Percentiles rank a stretch among this genome's conserved stretches.
Conservation (phyloP, 495 filamentous ascomycete genomes). For the Trypethelium eluteriae region DNA sequence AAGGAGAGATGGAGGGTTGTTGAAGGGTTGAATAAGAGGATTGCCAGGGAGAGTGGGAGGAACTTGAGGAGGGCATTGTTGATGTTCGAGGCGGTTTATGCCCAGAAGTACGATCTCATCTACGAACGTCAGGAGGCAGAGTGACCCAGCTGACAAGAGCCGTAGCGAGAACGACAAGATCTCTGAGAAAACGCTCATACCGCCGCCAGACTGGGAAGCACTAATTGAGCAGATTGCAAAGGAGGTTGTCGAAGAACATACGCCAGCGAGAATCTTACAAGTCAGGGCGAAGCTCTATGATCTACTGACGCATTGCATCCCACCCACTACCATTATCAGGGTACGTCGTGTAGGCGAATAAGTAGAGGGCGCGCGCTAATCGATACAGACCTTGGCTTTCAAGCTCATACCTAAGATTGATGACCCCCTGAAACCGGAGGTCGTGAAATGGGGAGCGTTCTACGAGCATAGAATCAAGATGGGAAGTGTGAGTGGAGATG, state of each 20-base stretch:
- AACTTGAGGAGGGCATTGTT: conserved; percentile 83
- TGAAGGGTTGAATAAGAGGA: conserved; percentile 64
- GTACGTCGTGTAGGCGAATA: conserved; percentile 33
- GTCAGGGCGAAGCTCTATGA: conserved; percentile 92
- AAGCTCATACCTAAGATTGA: conserved; percentile 82
- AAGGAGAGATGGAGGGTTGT: conserved; percentile 68
- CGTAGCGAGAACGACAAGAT: conserved; percentile 66
- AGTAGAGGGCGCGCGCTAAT: conserved; percentile 11
- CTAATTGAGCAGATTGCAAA: conserved; percentile 78
- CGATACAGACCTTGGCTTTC: conserved; percentile 65
- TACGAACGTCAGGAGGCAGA: neutral
- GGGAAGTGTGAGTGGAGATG: conserved; percentile 52
- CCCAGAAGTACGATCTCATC: conserved; percentile 66
- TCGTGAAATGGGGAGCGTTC: conserved; percentile 93
- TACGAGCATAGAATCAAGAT: conserved; percentile 89
- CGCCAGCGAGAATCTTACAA: conserved; percentile 73
- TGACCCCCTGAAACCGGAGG: conserved; percentile 78
- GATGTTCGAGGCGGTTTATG: conserved; percentile 95
- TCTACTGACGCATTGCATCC: conserved; percentile 92
- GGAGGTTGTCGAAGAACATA: conserved; percentile 86
- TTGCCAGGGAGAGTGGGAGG: conserved; percentile 84
- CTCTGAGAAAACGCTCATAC: conserved; percentile 76
- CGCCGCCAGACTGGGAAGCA: conserved; percentile 92
- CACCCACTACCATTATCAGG: conserved; percentile 84
- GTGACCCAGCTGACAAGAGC: conserved; percentile 19